Evolutionary conservation across 257 asterid species (phyloP).

Genomic region (Misopates orontium): DNA sequence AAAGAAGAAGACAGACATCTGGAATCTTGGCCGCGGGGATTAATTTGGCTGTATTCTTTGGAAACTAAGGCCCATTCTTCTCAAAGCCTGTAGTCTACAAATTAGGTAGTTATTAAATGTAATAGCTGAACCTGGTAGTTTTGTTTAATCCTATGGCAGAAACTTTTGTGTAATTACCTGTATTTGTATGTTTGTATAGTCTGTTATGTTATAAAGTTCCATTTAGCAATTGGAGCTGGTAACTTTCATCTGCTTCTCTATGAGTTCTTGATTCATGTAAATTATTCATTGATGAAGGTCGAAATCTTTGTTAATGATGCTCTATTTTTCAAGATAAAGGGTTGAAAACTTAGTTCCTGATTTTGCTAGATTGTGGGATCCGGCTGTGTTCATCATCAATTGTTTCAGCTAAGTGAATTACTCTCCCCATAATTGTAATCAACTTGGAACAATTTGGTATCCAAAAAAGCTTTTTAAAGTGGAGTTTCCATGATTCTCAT

Average conservation of each 20-base stretch:
- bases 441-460: too few relatives aligned
- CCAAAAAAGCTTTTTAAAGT: too few relatives aligned
- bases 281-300: not conserved
- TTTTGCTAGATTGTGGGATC: too few relatives aligned
- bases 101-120: conserved; percentile 26
- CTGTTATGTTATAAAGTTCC: conserved; percentile 26
- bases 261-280: not conserved
- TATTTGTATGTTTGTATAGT: conserved; percentile 36
- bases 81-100: conserved; percentile 25
- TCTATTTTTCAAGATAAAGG: not conserved
- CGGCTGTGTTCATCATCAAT: not conserved
- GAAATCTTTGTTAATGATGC: not conserved
- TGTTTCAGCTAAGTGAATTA: not conserved
- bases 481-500: not conserved
- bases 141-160: conserved; percentile 26
- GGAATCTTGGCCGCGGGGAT: conserved; percentile 14
- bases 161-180: conserved; percentile 28
- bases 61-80: conserved; percentile 28
- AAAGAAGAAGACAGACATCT: conserved; percentile 24
- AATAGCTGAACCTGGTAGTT: conserved; percentile 26
- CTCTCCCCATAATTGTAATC: too few relatives aligned
- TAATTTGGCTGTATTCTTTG: conserved; percentile 9
- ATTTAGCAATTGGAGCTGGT: conserved; percentile 9
- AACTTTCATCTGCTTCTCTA: not conserved
- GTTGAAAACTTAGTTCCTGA: too few relatives aligned